Percentiles rank a stretch among this genome's conserved stretches.
phyloP scores from a whole-genome alignment of 2,329 filamentous ascomycete species.

The Ascocoryne sarcoides region DNA sequence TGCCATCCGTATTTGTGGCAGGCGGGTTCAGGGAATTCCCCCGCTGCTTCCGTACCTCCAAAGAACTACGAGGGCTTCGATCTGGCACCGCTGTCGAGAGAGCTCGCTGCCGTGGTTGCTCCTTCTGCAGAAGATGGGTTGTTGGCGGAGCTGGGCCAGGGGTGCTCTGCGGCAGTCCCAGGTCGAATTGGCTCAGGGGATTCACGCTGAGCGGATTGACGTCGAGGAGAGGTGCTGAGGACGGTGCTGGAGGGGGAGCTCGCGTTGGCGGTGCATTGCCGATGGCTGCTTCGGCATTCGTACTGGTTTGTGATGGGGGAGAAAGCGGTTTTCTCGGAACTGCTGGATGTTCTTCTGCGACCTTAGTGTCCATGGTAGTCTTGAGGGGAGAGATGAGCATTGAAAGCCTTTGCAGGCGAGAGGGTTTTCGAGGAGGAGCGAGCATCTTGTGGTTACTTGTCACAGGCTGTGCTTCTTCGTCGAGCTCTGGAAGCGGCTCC shows the following conservation, averaged over 20 bases:
- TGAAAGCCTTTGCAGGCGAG: constrained; percentile 11
- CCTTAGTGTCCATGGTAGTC: constrained; percentile 11
- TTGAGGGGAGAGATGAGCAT: constrained; percentile 10
- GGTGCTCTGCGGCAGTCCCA: background rate
- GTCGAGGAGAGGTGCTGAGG: background rate
- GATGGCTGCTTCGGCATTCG: background rate
- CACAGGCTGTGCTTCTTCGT: background rate
- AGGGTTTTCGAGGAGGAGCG: constrained; percentile 2
- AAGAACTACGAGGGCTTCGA: background rate
- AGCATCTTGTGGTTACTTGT: background rate
- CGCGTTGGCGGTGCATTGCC: background rate
- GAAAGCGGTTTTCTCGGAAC: background rate
- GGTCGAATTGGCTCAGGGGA: background rate
- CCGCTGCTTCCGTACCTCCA: background rate
- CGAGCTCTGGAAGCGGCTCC: background rate
- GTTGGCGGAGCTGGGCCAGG: background rate
- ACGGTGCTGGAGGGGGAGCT: background rate
- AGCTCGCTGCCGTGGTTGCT: constrained; percentile 1
- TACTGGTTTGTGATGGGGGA: background rate
- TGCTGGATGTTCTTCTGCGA: constrained; percentile 5
- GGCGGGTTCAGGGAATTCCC: constrained; percentile 5
- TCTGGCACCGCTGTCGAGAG: background rate
- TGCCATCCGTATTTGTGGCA: background rate
- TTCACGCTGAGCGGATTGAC: too few species aligned
- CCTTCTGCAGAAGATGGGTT: background rate